Evolutionary conservation across 140 eudicot species (phyloP).

Genomic region (Bidens hawaiensis): DNA sequence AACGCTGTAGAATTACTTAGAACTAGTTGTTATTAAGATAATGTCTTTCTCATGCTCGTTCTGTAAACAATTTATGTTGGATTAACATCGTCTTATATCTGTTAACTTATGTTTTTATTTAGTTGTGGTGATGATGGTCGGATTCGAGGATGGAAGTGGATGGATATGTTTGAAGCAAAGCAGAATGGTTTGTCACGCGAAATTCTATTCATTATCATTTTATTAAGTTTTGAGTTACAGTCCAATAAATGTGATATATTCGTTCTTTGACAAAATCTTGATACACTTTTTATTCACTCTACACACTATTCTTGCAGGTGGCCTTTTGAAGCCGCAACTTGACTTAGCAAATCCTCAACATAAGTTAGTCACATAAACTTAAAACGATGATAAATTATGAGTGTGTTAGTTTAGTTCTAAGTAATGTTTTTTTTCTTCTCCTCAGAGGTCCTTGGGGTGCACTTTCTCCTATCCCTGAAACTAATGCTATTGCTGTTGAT

Average conservation of each 20-base stretch:
- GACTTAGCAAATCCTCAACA: slow-evolving; percentile 87
- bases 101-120: slow-evolving; percentile 21
- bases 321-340: slow-evolving; percentile 50
- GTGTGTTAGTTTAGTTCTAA: slow-evolving; percentile 8
- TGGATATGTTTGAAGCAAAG: slow-evolving; percentile 45
- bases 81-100: not conserved
- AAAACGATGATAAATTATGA: slow-evolving; percentile 10
- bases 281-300: not conserved
- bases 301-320: slow-evolving; percentile 38
- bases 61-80: slow-evolving; percentile 1
- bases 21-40: not conserved
- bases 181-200: slow-evolving; percentile 37
- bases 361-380: slow-evolving; percentile 51
- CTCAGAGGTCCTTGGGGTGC: slow-evolving; percentile 98
- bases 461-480: slow-evolving; percentile 94
- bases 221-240: not conserved
- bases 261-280: not conserved
- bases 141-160: slow-evolving; percentile 95
- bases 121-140: slow-evolving; percentile 99
- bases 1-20: not conserved
- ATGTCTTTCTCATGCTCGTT: not conserved
- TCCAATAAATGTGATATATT: not conserved
- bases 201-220: slow-evolving; percentile 7
- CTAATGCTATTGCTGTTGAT: slow-evolving; percentile 48
- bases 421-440: slow-evolving; percentile 11